These are phyloP conservation scores for Daldinia decipiens DNA, from an alignment of 495 filamentous ascomycete genomes.

Conservation along the genomic window DNA sequence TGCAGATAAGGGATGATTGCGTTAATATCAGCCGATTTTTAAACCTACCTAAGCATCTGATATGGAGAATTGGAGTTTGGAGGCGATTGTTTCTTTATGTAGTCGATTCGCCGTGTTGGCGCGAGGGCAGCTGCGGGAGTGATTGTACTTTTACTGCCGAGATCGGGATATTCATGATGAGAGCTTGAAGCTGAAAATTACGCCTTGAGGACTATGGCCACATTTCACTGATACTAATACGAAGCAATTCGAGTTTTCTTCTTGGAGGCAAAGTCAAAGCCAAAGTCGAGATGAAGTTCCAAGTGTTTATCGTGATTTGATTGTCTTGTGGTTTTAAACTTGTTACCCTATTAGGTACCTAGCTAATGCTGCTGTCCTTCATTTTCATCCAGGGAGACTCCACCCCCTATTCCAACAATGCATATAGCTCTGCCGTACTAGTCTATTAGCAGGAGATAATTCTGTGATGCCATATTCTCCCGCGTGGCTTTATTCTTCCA, in stretches of 20 bases:
- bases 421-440: neutral
- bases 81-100: slow-evolving; percentile 22
- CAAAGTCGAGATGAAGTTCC: neutral
- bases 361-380: neutral
- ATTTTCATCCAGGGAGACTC: neutral
- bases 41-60: slow-evolving; percentile 27
- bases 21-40: slow-evolving; percentile 6
- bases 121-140: slow-evolving; percentile 6
- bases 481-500: slow-evolving; percentile 17
- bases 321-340: neutral
- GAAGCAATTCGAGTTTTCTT: slow-evolving; percentile 24
- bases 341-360: neutral
- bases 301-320: neutral
- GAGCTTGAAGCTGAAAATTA: slow-evolving; percentile 14
- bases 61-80: slow-evolving; percentile 39
- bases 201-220: slow-evolving; percentile 5
- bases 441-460: neutral
- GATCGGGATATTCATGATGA: slow-evolving; percentile 11
- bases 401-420: neutral
- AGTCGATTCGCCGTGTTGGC: slow-evolving; percentile 1
- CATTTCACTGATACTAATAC: slow-evolving; percentile 29
- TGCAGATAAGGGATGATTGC: neutral
- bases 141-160: slow-evolving; percentile 34
- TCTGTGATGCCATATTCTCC: neutral
- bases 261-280: neutral